Evolutionary conservation across 495 filamentous ascomycete genomes (phyloP), one percentile per base, ranked within the genome.

Genomic region (Sordaria brevicollis): DNA sequence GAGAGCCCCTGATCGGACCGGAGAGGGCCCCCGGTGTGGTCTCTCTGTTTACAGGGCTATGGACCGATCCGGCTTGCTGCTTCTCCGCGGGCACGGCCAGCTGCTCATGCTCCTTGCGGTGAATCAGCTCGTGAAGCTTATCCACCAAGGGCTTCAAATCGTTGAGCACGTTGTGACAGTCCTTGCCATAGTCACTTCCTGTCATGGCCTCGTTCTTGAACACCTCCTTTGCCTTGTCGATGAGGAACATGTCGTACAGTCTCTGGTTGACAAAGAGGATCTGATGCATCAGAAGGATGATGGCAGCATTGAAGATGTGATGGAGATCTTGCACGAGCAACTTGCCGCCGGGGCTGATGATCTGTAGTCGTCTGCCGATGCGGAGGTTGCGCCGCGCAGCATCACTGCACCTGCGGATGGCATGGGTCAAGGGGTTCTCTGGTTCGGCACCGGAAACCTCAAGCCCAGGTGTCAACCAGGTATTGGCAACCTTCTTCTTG

Each of bases 291-390:
- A 78, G 71, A 17, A 84, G 76, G 41, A 82, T 74, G 54, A 82
- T 72, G 66, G 79, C 81, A 8, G 81, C 81, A 73, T 81, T 83
- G 77, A 83, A 84, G 38, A 82, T 70, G 67, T 79, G 75, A 73
- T 84, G 82, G 66, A 82, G 75, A 17, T 80, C 81, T 10, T 77
- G 71, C 54, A 79, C 67, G 17, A 80, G 73, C 10, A 81, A 74
- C 65, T 74, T 76, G 34, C 69, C 65, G 17, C 68, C 66, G 11
- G 73, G 73, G 68, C 71, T 75, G 21, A 74, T 70, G 34, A 67
- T 72, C 5, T 72, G 74, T 41, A 77, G 76, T 33, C 74, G 71
- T 10, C 71, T 68, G 4, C 71, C 79, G 2, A 84, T 76, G 3
- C 71, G 70, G 10, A 80, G 73, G 57, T 82, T 83, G 65, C 70